Conservation (phyloP, 106 monocot species). For the Iris macrosiphon region DNA sequence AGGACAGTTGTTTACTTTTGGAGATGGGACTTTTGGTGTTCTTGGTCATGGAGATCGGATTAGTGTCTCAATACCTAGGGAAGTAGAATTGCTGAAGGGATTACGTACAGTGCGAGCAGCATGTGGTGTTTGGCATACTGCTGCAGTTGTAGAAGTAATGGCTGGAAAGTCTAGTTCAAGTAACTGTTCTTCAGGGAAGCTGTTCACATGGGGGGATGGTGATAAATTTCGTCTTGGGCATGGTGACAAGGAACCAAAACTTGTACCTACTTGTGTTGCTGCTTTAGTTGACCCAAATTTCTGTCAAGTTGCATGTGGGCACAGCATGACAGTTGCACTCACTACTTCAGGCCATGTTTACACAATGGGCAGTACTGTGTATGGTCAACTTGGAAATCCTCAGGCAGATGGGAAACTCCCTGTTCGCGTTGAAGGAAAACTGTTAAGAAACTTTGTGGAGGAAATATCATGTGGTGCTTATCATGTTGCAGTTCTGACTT, state of each 20-base stretch:
- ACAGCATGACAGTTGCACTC: conserved; percentile 69
- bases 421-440: conserved; percentile 62
- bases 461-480: conserved; percentile 80
- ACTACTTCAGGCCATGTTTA: conserved; percentile 74
- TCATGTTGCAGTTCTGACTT: conserved; percentile 80
- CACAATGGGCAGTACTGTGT: conserved; percentile 73
- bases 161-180: conserved; percentile 58
- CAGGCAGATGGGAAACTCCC: conserved; percentile 70
- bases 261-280: conserved; percentile 77
- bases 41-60: conserved; percentile 76
- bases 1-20: conserved; percentile 75
- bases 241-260: conserved; percentile 67
- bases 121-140: conserved; percentile 92
- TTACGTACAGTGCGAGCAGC: conserved; percentile 63
- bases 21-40: conserved; percentile 85
- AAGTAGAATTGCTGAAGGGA: conserved; percentile 71
- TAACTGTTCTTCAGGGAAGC: conserved; percentile 62
- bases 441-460: conserved; percentile 60
- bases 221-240: conserved; percentile 76
- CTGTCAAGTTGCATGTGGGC: conserved; percentile 80
- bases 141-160: conserved; percentile 84
- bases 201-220: conserved; percentile 87
- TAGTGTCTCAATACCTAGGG: conserved; percentile 54
- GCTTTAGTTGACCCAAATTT: conserved; percentile 65
- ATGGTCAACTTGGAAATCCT: conserved; percentile 80